Evolutionary conservation across 768 basidiomycete genomes (phyloP), one percentile per base, ranked within the genome.

Genomic region (Termitomyces sp.): DNA sequence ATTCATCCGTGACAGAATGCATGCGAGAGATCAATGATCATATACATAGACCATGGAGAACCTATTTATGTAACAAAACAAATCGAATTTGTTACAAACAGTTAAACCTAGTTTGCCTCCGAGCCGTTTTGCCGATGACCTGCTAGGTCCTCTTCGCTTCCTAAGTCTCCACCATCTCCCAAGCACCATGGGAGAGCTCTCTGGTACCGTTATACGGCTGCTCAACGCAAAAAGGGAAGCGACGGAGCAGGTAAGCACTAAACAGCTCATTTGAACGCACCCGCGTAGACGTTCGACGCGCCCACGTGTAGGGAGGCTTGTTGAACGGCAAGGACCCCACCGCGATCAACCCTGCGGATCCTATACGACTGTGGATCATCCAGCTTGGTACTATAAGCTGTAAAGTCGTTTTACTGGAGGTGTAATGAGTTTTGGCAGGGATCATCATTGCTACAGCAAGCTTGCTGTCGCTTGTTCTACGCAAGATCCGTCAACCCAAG

Each of bases 381-480:
- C 88, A 91, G 83, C 79, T 89, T 50, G 87, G 91, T 89, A 61
- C 61, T 84, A 69, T 32, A 18, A 13, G 10, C 33, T 20, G 7
- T 30, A 5, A 1, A 5, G 23, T 28, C 23, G 14, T 20, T 23
- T 23, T 36, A 33, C 41, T 20, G 26, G 23, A 23, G 20, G 38
- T 14, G 46, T 35, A 32, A 50, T 3, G 9, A 18, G 26, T 13
- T 5, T 28, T n/a, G 40, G 3, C 63, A 91, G 90, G 88, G 51
- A 80, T 98, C 62, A 97, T 98, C 74, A 82, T 99, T 54, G 72
- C 79, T 46, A 89, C 87, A 55, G 87, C 91, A 3, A 90, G 89
- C 67, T 62, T 91, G 23, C 82, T 95, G n/a, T 82, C 86, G 1
- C 79, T 93, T 16, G 77, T 71, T 3, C 78, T 98, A 40, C 77